Percentiles rank a stretch among this genome's conserved stretches.
These are phyloP conservation scores for Xylona heveae DNA, from an alignment of 495 filamentous ascomycete species.

Conservation along the genomic window DNA sequence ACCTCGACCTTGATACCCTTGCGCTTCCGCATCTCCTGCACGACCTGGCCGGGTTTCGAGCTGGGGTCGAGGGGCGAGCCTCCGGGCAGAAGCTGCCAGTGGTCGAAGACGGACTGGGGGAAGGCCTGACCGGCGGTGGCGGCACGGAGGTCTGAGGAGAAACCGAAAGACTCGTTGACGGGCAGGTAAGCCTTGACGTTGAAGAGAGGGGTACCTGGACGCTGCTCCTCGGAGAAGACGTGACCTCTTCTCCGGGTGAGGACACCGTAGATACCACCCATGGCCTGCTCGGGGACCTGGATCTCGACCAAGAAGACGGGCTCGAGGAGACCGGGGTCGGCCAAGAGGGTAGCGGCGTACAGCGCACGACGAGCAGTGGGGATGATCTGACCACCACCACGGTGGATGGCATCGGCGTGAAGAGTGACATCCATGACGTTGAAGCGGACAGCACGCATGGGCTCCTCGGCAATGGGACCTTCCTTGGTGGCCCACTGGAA, in stretches of 20 bases:
- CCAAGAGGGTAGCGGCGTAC: slow-evolving; percentile 79
- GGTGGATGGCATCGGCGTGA: slow-evolving; percentile 98
- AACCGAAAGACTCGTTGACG: slow-evolving; percentile 99
- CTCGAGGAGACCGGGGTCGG: slow-evolving; percentile 77
- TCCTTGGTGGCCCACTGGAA: slow-evolving; percentile 99
- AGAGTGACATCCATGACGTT: slow-evolving; percentile 99
- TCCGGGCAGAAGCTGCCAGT: slow-evolving; percentile 90
- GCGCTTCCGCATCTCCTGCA: slow-evolving; percentile 83
- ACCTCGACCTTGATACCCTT: slow-evolving; percentile 97
- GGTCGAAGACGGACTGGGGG: slow-evolving; percentile 96
- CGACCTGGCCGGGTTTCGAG: slow-evolving; percentile 68
- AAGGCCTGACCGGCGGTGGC: slow-evolving; percentile 93
- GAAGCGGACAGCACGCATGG: slow-evolving; percentile 90
- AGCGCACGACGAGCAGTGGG: slow-evolving; percentile 95
- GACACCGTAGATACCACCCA: slow-evolving; percentile 99
- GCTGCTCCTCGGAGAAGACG: slow-evolving; percentile 97
- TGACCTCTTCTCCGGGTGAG: slow-evolving; percentile 95
- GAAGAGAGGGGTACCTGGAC: slow-evolving; percentile 96
- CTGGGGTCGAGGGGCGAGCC: slow-evolving; percentile 76
- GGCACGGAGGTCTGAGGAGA: slow-evolving; percentile 83
- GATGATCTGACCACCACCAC: slow-evolving; percentile 97
- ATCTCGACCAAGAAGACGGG: slow-evolving; percentile 99
- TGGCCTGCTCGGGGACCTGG: slow-evolving; percentile 93
- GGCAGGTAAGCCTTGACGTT: slow-evolving; percentile 98
- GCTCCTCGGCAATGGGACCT: slow-evolving; percentile 94